Conservation (phyloP, 257 asterid species). For the Ajuga chamaepitys region DNA sequence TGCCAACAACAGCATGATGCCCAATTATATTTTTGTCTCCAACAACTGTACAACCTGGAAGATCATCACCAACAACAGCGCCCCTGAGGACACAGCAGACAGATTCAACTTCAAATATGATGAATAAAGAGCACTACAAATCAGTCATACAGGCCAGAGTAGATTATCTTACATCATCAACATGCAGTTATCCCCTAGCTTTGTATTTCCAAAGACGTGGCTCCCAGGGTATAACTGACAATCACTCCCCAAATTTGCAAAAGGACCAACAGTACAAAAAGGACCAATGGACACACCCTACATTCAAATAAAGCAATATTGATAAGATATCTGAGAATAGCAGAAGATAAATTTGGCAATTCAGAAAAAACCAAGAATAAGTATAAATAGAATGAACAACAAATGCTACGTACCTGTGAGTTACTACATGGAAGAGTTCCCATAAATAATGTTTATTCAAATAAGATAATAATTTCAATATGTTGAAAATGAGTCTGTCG, state of each 20-base stretch:
- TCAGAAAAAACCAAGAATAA: background rate
- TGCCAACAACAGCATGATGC: constrained; percentile 82
- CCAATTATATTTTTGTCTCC: constrained; percentile 83
- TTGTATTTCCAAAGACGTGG: constrained; percentile 75
- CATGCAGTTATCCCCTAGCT: constrained; percentile 69
- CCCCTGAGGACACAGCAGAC: constrained; percentile 46
- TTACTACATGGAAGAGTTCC: background rate
- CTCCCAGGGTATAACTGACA: constrained; percentile 75
- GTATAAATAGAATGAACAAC: background rate
- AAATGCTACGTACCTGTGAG: background rate
- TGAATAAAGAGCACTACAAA: background rate
- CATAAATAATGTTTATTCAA: background rate
- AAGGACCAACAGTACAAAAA: constrained; percentile 83
- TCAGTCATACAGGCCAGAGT: background rate
- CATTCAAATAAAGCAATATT: constrained; percentile 17
- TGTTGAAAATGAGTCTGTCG: background rate
- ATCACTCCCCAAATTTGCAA: constrained; percentile 55
- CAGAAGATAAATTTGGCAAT: background rate
- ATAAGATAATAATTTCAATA: background rate
- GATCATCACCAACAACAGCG: constrained; percentile 87
- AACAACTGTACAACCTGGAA: constrained; percentile 74
- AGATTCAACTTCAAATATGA: constrained; percentile 10
- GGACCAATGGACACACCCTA: constrained; percentile 91
- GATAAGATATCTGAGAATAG: constrained; percentile 11
- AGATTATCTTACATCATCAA: constrained; percentile 54